phyloP scores from a whole-genome alignment of 2,329 filamentous ascomycete species.

The Pestalotiopsis sp. region DNA sequence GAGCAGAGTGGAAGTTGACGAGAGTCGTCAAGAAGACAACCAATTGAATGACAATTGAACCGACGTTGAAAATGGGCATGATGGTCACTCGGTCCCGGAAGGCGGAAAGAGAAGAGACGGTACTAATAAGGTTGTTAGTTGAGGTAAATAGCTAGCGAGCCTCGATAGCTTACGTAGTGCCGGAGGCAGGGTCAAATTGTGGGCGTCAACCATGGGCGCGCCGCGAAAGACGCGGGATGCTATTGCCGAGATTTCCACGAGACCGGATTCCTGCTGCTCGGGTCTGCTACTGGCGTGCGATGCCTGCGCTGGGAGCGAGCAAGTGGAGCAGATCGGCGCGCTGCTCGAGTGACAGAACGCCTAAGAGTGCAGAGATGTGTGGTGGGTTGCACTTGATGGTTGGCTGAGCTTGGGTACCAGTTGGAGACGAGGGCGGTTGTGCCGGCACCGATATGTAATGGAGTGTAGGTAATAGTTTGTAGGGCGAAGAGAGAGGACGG shows the following conservation, averaged over 20 bases:
- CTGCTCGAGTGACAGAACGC: neutral
- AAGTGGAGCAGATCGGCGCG: conserved; percentile 5
- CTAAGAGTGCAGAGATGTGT: neutral
- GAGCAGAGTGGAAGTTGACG: conserved; percentile 54
- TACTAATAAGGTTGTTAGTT: neutral
- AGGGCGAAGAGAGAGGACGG: neutral
- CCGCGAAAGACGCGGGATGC: neutral
- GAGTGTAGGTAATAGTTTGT: neutral
- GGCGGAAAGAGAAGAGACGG: neutral
- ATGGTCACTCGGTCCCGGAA: conserved; percentile 6
- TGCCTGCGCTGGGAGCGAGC: neutral
- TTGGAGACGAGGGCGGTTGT: neutral
- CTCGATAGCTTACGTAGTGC: neutral
- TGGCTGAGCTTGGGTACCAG: neutral
- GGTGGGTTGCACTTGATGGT: neutral
- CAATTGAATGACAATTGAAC: conserved; percentile 52
- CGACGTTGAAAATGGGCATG: conserved; percentile 56
- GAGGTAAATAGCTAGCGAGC: neutral
- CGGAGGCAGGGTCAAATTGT: neutral
- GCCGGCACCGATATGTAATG: neutral
- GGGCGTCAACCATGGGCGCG: neutral
- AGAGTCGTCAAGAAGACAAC: conserved; percentile 57
- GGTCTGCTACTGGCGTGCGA: neutral
- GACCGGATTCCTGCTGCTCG: neutral
- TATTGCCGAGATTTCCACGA: conserved; percentile 9